These are phyloP conservation scores for Athelia psychrophila DNA, from an alignment of 1,284 basidiomycete genomes.

Conservation along the genomic window DNA sequence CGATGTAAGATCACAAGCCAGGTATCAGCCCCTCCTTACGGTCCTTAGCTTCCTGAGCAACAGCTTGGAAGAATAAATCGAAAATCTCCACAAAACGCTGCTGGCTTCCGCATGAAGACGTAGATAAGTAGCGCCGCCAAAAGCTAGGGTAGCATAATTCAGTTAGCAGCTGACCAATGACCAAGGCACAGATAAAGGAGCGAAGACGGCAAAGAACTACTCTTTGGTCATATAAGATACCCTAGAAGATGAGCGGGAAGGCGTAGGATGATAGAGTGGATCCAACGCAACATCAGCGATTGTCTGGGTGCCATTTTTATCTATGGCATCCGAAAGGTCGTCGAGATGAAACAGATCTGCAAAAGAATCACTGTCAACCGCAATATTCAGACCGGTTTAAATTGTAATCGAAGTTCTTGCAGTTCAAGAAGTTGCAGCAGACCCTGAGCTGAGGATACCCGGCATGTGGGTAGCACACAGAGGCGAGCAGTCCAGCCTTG, in stretches of 20 bases:
- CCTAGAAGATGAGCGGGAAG: constrained; percentile 33
- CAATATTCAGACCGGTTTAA: neutral
- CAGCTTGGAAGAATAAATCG: constrained; percentile 58
- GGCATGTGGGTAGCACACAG: constrained; percentile 57
- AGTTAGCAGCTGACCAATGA: constrained; percentile 1
- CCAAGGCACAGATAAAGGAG: neutral
- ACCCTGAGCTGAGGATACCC: constrained; percentile 52
- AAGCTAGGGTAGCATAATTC: constrained; percentile 31
- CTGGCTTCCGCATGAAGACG: constrained; percentile 47
- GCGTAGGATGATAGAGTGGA: constrained; percentile 47
- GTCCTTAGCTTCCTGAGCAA: constrained; percentile 54
- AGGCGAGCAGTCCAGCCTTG: constrained; percentile 55
- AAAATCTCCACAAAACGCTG: constrained; percentile 58
- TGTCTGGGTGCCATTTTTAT: constrained; percentile 42
- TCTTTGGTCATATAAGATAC: constrained; percentile 52
- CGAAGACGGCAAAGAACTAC: constrained; percentile 30
- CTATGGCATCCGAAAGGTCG: constrained; percentile 63
- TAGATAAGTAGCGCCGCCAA: constrained; percentile 47
- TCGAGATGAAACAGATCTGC: constrained; percentile 58
- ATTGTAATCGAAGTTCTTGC: neutral
- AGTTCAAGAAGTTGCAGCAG: constrained; percentile 53
- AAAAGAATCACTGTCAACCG: neutral
- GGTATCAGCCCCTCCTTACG: constrained; percentile 48
- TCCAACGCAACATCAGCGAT: constrained; percentile 55
- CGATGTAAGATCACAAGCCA: constrained; percentile 60